Base-by-base conservation (phyloP, 805 yeast genomes). In the Candida maesae region DNA sequence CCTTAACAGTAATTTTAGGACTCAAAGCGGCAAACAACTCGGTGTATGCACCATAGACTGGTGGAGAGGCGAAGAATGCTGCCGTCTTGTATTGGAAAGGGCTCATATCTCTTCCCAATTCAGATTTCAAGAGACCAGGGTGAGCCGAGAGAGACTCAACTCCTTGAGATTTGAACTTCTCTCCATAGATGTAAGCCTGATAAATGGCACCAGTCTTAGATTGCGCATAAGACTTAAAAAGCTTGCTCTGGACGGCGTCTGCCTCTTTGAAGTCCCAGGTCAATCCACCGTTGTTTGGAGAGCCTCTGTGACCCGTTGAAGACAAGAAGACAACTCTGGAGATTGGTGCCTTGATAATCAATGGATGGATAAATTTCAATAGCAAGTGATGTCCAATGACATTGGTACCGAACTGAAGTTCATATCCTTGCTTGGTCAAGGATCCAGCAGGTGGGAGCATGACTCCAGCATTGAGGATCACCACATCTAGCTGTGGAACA, bases 271-370 rank as follows among this genome's bases (percentile, higher is more conserved):
- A 53, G 40, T 65, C 66, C 34, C 60, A 63, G 45, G 62, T 56
- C 38, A 65, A 44, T 20, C 70, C 59, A 17, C 65, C 69, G 17
- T 60, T 59, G 9, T 45, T 30, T 7, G 60, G 55, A 0, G 70
- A 58, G 0, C 59, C 49, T 15, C 46, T 27, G 30, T 65, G 71
- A 0, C 63, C 70, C 20, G 61, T 38, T 1, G 78, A 73, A 3
- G 73, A 50, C 1, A 72, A 60, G 70, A 76, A 74, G 9, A 74
- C 65, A 24, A 74, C 60, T 35, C 79, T 60, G 8, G 69, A 61
- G 2, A 55, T 43, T 14, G 57, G 50, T 4, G 72, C 58, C 25
- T 59, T 50, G 21, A 61, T 39, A n/a, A 75, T 44, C 6, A 68
- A 43, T 10, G 71, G 72, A 21, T 58, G 59, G 33, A 72, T 49